Evolutionary conservation across 768 basidiomycete genomes (phyloP), one percentile per base, ranked within the genome.

Genomic region (Calocera viscosa): DNA sequence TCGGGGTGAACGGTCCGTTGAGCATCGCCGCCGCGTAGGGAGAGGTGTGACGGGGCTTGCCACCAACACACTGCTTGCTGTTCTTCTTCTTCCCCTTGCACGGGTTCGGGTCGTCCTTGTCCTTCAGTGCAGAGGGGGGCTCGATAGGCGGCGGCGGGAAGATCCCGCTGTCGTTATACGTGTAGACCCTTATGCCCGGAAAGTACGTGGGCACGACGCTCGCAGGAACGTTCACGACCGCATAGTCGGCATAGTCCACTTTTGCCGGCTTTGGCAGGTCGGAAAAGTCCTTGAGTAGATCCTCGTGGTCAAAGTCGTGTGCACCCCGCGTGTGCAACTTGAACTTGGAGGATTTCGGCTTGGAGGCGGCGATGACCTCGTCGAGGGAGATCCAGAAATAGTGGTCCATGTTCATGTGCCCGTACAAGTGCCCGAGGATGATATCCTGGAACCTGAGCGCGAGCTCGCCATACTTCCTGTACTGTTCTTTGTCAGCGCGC

Each of bases 161-260:
- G 30, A 32, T 33, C 5, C 72, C 83, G 0, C 86, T 85, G 26
- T 83, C 78, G 74, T 94, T 94, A 80, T 92, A 94, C 71, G 84
- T 80, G 77, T 86, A 94, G 14, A 94, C 80, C 70, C 92, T 79
- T 72, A 94, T 85, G 17, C 86, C 82, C 1, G 94, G 91, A 63
- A 89, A 75, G 77, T 89, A 96, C 67, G 91, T 91, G n/a, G 92
- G 91, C 66, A 94, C 88, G 24, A 93, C 84, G 35, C 89, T 83
- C 2, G 93, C 89, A 38, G 83, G 82, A 30, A 91, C 88, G 73
- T 90, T 92, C 69, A 92, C 82, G 38, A 90, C 85, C 2, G 84
- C 84, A 71, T 87, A 91, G 68, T 87, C 80, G 71, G 83, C 85
- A 70, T 84, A 72, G 72, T 87, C 82, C 43, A 83, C 71, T 67